Base-by-base conservation (phyloP, 495 filamentous ascomycete genomes). In the Paragyromitra xinjiangensis region DNA sequence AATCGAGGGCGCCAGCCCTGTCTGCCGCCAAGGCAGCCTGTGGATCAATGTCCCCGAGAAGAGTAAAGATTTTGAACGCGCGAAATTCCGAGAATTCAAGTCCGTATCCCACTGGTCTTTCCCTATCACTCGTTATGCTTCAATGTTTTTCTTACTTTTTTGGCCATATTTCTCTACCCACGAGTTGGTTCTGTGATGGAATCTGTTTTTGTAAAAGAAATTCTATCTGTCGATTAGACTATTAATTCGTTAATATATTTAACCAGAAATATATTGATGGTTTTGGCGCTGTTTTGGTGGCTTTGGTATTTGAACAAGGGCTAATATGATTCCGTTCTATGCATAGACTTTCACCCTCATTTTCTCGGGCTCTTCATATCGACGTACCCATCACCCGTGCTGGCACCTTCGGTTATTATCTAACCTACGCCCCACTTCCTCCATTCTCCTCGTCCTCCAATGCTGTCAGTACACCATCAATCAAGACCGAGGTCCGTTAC, bases 391-490 rank as follows among this genome's bases (percentile, higher is more conserved):
- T 99, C 79, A 85, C 89, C 72, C 85, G 87, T 70, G 90, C 96
- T n/a, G 95, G 96, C 75, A 92, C 95, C 11, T 99, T 96, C 83
- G 92, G 93, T 70, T 99, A 95, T 86, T 99, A 98, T 84, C 93
- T 92, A 37, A 95, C 94, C 59, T 99, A 93, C 84, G 90, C 92
- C 42, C 92, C 94, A 37, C 89, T 98, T 19, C 96, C 95, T 1
- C 85, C 89, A 48, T 85, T 89, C 42, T 81, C 89, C 37, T 61
- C 77, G 37, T 71, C 74, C 64, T 71, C 75, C n/a, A 42, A 71
- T 48, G 82, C 86, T 22, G 77, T 85, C 24, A 29, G 44, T 81
- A 84, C 88, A 3, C 84, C 88, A 76, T 86, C 89, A 8, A 91
- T 92, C 59, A 86, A 86, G 79, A 97, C 94, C 0, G 86, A 87